Evolutionary conservation across 306 rosid genomes (phyloP).

Genomic region (Trifolium pratense): DNA sequence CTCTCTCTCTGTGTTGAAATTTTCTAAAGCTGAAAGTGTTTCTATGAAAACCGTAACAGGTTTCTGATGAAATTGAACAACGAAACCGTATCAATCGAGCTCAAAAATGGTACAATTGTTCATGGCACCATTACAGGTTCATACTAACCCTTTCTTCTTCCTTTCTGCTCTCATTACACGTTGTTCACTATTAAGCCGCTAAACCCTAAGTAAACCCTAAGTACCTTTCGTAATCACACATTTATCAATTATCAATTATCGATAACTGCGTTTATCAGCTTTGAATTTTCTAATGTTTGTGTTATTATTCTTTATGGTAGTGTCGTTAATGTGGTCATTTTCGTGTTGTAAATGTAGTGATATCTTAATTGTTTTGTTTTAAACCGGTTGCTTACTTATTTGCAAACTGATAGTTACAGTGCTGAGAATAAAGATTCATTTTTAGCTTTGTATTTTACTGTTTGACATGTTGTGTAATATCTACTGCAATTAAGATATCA

Average conservation of each 20-base stretch:
- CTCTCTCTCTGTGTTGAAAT: too few relatives aligned
- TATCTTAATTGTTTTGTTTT: background rate
- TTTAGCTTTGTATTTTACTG: too few relatives aligned
- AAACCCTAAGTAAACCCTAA: slow-evolving; percentile 47
- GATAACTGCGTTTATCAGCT: background rate
- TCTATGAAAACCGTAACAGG: slow-evolving; percentile 51
- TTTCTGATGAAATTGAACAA: slow-evolving; percentile 94
- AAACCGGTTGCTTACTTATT: background rate
- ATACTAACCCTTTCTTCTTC: background rate
- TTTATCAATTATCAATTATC: background rate
- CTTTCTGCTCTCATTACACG: background rate
- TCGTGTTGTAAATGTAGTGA: background rate
- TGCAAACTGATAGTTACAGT: background rate
- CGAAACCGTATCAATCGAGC: slow-evolving; percentile 93
- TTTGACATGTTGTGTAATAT: too few relatives aligned
- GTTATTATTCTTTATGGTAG: background rate
- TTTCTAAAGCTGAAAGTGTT: background rate
- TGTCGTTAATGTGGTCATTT: slow-evolving; percentile 1
- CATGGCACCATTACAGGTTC: slow-evolving; percentile 80
- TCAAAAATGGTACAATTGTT: slow-evolving; percentile 89
- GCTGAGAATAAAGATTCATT: background rate
- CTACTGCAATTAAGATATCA: too few relatives aligned
- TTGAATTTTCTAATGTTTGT: background rate
- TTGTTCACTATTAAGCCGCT: background rate
- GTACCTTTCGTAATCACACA: background rate